These are phyloP conservation scores for Drechmeria coniospora DNA, from an alignment of 2,329 filamentous ascomycete genomes.

Conservation along the genomic window DNA sequence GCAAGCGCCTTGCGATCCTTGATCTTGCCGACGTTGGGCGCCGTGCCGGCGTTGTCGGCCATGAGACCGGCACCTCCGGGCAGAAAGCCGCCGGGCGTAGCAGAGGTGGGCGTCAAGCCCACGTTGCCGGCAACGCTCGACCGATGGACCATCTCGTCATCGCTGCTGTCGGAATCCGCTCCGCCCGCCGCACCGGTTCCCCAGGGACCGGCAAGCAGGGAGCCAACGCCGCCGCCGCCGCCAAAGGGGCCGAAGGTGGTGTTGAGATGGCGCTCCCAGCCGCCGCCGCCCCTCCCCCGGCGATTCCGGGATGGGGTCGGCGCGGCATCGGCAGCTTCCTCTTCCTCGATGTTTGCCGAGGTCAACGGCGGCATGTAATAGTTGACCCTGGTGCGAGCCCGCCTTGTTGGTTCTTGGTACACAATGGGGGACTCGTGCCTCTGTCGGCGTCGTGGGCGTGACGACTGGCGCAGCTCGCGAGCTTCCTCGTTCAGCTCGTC, in stretches of 20 bases:
- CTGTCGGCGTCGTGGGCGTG: constrained; percentile 33
- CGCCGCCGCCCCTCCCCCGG: constrained; percentile 41
- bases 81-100: constrained; percentile 29
- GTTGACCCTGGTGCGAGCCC: constrained; percentile 50
- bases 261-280: constrained; percentile 70
- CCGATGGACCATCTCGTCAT: constrained; percentile 68
- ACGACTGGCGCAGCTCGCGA: constrained; percentile 42
- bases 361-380: constrained; percentile 70
- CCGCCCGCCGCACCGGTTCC: constrained; percentile 60
- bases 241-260: constrained; percentile 89
- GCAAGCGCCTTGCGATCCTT: constrained; percentile 86
- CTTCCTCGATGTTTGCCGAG: constrained; percentile 49
- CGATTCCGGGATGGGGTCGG: constrained; percentile 55
- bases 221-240: constrained; percentile 57
- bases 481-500: constrained; percentile 53
- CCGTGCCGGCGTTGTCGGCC: constrained; percentile 28
- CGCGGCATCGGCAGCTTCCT: constrained; percentile 51
- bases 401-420: constrained; percentile 39
- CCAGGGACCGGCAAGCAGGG: constrained; percentile 60
- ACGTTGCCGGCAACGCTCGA: constrained; percentile 42
- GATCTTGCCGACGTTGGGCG: constrained; percentile 80
- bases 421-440: constrained; percentile 39
- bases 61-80: constrained; percentile 23
- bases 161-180: constrained; percentile 89
- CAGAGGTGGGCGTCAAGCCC: constrained; percentile 41